Percentiles rank a stretch among this genome's conserved stretches.
These are phyloP conservation scores for Lepidopterella palustris DNA, from an alignment of 495 filamentous ascomycete species.

Conservation along the genomic window DNA sequence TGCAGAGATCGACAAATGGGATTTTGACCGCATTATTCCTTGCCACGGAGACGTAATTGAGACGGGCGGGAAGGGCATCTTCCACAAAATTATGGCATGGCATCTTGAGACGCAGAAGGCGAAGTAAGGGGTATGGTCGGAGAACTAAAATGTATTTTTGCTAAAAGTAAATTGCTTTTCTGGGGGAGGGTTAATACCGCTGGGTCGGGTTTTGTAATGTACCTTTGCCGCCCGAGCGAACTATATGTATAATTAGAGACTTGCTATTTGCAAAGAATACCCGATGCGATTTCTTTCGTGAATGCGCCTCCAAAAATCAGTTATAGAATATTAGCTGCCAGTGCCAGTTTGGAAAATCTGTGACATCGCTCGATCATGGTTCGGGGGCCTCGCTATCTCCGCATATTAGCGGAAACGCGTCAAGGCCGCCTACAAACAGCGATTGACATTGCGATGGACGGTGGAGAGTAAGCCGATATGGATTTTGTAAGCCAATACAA, in stretches of 20 bases:
- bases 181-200: too few relatives aligned
- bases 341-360: neutral
- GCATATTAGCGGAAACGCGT: neutral
- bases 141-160: too few relatives aligned
- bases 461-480: constrained; percentile 5
- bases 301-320: too few relatives aligned
- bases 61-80: constrained; percentile 66
- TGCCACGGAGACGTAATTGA: constrained; percentile 93
- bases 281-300: neutral
- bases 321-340: too few relatives aligned
- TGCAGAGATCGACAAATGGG: constrained; percentile 66
- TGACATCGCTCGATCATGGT: neutral
- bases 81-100: constrained; percentile 79
- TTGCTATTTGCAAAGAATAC: too few relatives aligned
- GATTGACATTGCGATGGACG: neutral
- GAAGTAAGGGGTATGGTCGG: too few relatives aligned
- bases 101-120: constrained; percentile 55
- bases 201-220: too few relatives aligned
- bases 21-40: constrained; percentile 80
- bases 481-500: constrained; percentile 15
- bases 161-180: too few relatives aligned
- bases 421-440: neutral
- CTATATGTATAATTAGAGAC: too few relatives aligned
- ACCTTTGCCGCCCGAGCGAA: too few relatives aligned
- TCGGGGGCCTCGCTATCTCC: neutral